Evolutionary conservation across 2,329 filamentous ascomycete species (phyloP), one percentile per base, ranked within the genome.

Genomic region (Fusarium sp.): DNA sequence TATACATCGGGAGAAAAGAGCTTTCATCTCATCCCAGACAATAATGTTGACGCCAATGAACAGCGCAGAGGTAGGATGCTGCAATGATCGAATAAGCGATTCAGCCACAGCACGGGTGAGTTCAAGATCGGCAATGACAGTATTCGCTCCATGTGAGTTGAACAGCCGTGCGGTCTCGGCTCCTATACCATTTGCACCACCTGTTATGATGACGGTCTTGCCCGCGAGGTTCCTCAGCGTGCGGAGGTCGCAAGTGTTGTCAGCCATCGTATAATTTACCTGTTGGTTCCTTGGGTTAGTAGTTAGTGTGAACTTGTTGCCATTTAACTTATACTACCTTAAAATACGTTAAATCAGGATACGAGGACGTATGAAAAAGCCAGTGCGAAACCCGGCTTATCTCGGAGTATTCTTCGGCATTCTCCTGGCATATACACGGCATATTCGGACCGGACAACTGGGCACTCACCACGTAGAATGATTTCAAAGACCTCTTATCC

Each of bases 381-480:
- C 3, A 41, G 25, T 22, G 4, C 22, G 20, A 14, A 42, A 0
- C 3, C 2, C 15, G 25, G 35, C 50, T 14, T 31, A 54, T 31
- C 20, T 54, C 25, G 35, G 50, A 41, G 1, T 42, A n/a, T 54
- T 14, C 20, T 3, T 29, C 50, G 50, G 50, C 20, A 31, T 41
- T 31, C 7, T 53, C 14, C 25, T 14, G 5, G 20, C 1, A 14
- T 41, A 6, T 29, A 13, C 4, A 38, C 35, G 35, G 35, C 35
- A 54, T 8, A 41, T 54, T 41, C 14, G 17, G 22, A 53, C 14
- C 14, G 50, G 20, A 22, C 22, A 17, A 29, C 15, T 29, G 4
- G 4, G 31, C 0, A 10, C 25, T 11, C 0, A 18, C 5, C 11
- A 3, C 2, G 4, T 2, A 4, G 3, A 12, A 7, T 15, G 2